These are phyloP conservation scores for Mucuna pruriens DNA, from an alignment of 306 rosid genomes.

Conservation along the genomic window DNA sequence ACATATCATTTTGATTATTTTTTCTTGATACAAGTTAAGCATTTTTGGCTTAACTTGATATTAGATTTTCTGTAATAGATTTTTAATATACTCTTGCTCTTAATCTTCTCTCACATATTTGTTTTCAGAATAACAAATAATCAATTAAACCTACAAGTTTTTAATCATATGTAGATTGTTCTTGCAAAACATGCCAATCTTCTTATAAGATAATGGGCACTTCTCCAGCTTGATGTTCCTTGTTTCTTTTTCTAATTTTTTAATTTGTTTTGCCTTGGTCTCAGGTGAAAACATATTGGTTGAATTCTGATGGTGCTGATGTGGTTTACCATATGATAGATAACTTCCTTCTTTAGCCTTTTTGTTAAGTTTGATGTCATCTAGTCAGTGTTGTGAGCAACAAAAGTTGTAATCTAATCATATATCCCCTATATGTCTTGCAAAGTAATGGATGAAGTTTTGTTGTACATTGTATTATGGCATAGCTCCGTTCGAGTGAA, in stretches of 20 bases:
- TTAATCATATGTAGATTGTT: not conserved
- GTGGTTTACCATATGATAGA: slow-evolving; percentile 93
- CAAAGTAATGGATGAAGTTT: slow-evolving; percentile 28
- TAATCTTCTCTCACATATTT: not conserved
- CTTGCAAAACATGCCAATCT: not conserved
- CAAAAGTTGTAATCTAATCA: slow-evolving; percentile 31
- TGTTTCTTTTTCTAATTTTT: slow-evolving; percentile 12
- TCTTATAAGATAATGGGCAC: slow-evolving; percentile 1
- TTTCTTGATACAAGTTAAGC: not conserved
- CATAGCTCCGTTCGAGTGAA: slow-evolving; percentile 30
- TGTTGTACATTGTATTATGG: slow-evolving; percentile 39
- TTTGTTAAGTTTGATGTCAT: slow-evolving; percentile 16
- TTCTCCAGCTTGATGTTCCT: slow-evolving; percentile 13
- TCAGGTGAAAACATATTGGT: slow-evolving; percentile 93
- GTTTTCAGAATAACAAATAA: not conserved
- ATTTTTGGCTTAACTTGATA: not conserved
- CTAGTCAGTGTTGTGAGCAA: slow-evolving; percentile 36
- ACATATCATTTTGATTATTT: not conserved
- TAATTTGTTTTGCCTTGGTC: slow-evolving; percentile 29
- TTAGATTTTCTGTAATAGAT: not conserved
- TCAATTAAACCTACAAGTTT: not conserved
- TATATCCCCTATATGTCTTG: slow-evolving; percentile 27
- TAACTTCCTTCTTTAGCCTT: slow-evolving; percentile 65
- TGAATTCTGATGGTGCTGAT: slow-evolving; percentile 94
- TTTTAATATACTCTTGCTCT: not conserved